Evolutionary conservation across 495 filamentous ascomycete genomes (phyloP).

Genomic region (Podospora tetraspora): DNA sequence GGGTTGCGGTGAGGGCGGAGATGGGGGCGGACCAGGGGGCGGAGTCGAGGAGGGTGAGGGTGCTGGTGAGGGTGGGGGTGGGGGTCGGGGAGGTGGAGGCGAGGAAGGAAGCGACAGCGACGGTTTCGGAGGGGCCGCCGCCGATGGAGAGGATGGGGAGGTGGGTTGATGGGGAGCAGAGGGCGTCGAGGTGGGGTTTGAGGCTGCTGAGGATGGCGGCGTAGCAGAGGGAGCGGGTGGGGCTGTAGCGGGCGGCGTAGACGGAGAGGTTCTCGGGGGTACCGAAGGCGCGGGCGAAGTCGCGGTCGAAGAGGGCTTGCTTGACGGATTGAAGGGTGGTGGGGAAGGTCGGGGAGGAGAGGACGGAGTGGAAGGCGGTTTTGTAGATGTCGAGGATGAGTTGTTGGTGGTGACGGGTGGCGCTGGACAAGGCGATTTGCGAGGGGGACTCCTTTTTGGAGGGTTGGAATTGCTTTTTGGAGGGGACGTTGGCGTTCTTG

Average conservation of each 20-base stretch:
- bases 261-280: conserved; percentile 59
- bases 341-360: conserved; percentile 33
- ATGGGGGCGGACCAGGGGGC: conserved; percentile 68
- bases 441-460: not conserved
- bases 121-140: conserved; percentile 81
- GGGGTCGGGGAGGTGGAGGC: conserved; percentile 30
- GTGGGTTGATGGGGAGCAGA: conserved; percentile 16
- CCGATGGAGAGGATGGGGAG: conserved; percentile 65
- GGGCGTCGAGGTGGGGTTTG: conserved; percentile 32
- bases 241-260: conserved; percentile 85
- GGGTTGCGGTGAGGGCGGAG: conserved; percentile 40
- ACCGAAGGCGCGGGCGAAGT: conserved; percentile 78
- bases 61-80: conserved; percentile 20
- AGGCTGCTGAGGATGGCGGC: conserved; percentile 55
- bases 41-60: conserved; percentile 67
- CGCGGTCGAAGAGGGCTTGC: conserved; percentile 71
- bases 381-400: conserved; percentile 72
- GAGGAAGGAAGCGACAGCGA: conserved; percentile 64
- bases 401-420: conserved; percentile 54
- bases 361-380: conserved; percentile 48
- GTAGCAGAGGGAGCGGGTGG: conserved; percentile 76
- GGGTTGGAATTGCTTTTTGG: conserved; percentile 4
- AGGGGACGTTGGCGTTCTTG: not conserved
- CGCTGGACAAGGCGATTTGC: not conserved
- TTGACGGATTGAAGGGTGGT: conserved; percentile 73